These are phyloP conservation scores for Delonix regia DNA, from an alignment of 306 rosid genomes.

Conservation along the genomic window DNA sequence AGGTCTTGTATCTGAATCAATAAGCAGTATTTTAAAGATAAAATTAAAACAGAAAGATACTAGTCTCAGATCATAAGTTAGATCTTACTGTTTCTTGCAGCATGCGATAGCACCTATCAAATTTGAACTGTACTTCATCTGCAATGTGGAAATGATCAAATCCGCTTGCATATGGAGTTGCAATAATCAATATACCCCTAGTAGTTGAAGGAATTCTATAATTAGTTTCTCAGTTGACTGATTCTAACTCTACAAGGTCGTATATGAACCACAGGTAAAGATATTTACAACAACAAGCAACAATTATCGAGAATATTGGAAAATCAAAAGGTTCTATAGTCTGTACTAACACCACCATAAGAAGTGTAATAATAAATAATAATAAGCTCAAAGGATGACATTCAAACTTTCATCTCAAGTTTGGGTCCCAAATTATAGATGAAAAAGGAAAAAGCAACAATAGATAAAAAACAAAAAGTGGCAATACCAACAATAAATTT, in stretches of 20 bases:
- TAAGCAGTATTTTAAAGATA: conserved; percentile 32
- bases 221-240: conserved; percentile 28
- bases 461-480: not conserved
- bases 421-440: not conserved
- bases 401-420: not conserved
- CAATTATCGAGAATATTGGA: not conserved
- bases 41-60: conserved; percentile 26
- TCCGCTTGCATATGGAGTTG: conserved; percentile 99
- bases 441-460: conserved; percentile 2
- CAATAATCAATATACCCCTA: conserved; percentile 88
- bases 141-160: conserved; percentile 97
- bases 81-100: conserved; percentile 70
- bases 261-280: not conserved
- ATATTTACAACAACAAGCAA: conserved; percentile 25
- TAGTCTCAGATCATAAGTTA: conserved; percentile 11
- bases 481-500: not conserved
- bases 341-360: conserved; percentile 8
- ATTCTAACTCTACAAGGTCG: conserved; percentile 20
- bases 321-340: conserved; percentile 26
- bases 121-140: conserved; percentile 93
- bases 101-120: conserved; percentile 80
- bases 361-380: not conserved
- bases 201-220: conserved; percentile 29
- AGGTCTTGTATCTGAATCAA: conserved; percentile 80
- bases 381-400: not conserved